phyloP scores from a whole-genome alignment of 495 filamentous ascomycete genomes.

The Cairneyella variabilis region DNA sequence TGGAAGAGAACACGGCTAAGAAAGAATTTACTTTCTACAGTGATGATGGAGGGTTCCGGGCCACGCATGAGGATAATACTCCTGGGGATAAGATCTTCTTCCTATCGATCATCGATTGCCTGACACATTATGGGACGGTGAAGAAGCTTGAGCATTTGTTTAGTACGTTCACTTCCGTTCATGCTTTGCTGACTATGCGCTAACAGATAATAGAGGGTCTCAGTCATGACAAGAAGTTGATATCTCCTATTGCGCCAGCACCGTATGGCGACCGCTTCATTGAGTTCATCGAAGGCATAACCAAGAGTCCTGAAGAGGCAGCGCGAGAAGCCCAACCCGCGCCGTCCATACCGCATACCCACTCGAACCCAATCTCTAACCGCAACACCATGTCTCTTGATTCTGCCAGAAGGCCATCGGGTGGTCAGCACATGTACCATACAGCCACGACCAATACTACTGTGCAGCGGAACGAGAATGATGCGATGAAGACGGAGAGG shows the following conservation, averaged over 20 bases:
- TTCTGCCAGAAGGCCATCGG: constrained; percentile 23
- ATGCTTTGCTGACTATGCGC: constrained; percentile 9
- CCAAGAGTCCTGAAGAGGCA: constrained; percentile 82
- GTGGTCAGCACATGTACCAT: constrained; percentile 35
- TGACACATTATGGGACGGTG: constrained; percentile 61
- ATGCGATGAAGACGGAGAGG: constrained; percentile 39
- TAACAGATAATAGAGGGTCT: constrained; percentile 86
- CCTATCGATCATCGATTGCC: constrained; percentile 93
- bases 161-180: constrained; percentile 14
- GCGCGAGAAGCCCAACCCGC: constrained; percentile 54
- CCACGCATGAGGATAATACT: constrained; percentile 84
- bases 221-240: constrained; percentile 71
- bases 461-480: constrained; percentile 42
- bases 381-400: constrained; percentile 23
- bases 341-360: constrained; percentile 25
- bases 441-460: constrained; percentile 41
- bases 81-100: constrained; percentile 95
- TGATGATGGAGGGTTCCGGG: constrained; percentile 90
- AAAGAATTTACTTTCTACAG: constrained; percentile 72
- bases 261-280: constrained; percentile 93
- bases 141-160: constrained; percentile 24
- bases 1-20: constrained; percentile 55
- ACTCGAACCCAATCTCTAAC: constrained; percentile 24
- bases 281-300: constrained; percentile 85
- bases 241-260: constrained; percentile 89